These are phyloP conservation scores for Aspergillus pseudotamarii DNA, from an alignment of 2,329 filamentous ascomycete species.

Conservation along the genomic window DNA sequence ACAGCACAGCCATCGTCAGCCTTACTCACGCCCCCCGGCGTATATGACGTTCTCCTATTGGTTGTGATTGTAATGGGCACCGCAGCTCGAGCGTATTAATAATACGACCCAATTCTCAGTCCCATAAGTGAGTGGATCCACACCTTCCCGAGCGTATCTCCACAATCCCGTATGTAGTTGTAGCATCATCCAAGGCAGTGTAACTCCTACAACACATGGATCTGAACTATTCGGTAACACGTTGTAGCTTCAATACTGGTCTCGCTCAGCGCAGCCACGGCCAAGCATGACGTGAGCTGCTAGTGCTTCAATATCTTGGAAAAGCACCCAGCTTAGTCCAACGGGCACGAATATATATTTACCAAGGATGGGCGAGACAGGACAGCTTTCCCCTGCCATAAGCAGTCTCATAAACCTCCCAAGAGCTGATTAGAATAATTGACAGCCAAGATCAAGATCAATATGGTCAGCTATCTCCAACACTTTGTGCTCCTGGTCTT, in stretches of 20 bases:
- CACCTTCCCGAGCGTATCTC: slow-evolving; percentile 1
- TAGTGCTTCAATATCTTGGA: neutral
- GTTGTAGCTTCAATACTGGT: neutral
- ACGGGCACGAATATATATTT: slow-evolving; percentile 4
- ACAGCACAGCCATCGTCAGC: slow-evolving; percentile 14
- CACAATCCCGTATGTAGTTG: neutral
- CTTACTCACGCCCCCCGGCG: neutral
- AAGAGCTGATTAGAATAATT: neutral
- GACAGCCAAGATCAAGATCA: neutral
- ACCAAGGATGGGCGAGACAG: neutral
- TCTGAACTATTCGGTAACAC: neutral
- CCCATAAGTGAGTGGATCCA: neutral
- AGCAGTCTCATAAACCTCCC: neutral
- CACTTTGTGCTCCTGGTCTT: slow-evolving; percentile 2
- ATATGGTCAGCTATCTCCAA: slow-evolving; percentile 7
- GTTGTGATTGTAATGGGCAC: neutral
- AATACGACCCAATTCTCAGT: slow-evolving; percentile 16
- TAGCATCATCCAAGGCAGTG: neutral
- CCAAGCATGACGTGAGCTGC: slow-evolving; percentile 3
- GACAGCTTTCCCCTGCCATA: neutral
- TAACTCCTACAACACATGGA: slow-evolving; percentile 2
- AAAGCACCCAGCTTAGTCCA: neutral
- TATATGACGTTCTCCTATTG: slow-evolving; percentile 1
- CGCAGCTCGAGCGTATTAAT: slow-evolving; percentile 20
- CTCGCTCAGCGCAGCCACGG: neutral